phyloP scores from a whole-genome alignment of 306 rosid genomes.

The Cicer cuneatum region DNA sequence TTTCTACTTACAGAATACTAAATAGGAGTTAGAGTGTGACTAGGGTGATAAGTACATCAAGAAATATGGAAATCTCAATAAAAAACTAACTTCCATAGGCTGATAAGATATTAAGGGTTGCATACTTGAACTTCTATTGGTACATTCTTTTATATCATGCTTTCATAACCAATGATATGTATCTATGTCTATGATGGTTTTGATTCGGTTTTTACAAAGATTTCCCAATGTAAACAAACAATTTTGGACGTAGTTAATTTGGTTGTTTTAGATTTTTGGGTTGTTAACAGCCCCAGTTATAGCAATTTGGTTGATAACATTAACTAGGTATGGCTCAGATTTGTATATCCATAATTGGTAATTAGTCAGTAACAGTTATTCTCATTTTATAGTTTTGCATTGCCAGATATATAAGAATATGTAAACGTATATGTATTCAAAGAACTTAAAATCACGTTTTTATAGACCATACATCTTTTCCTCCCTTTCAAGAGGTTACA shows the following conservation, averaged over 20 bases:
- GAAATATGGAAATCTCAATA: neutral
- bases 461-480: neutral
- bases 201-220: neutral
- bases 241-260: neutral
- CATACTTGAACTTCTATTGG: neutral
- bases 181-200: neutral
- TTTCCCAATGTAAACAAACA: neutral
- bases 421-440: conserved; percentile 14
- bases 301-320: neutral
- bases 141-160: neutral
- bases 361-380: conserved; percentile 3
- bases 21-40: conserved; percentile 3
- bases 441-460: conserved; percentile 1
- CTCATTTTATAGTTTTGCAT: conserved; percentile 11
- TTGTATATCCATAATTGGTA: neutral
- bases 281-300: neutral
- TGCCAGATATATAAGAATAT: conserved; percentile 4
- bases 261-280: conserved; percentile 13
- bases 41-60: neutral
- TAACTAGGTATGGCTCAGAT: neutral
- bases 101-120: neutral
- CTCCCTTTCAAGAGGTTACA: conserved; percentile 14
- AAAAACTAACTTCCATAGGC: too few relatives aligned
- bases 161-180: neutral
- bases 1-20: conserved; percentile 6